Evolutionary conservation across 768 basidiomycete species (phyloP), one percentile per base, ranked within the genome.

Genomic region (Phylloporus arenicola): DNA sequence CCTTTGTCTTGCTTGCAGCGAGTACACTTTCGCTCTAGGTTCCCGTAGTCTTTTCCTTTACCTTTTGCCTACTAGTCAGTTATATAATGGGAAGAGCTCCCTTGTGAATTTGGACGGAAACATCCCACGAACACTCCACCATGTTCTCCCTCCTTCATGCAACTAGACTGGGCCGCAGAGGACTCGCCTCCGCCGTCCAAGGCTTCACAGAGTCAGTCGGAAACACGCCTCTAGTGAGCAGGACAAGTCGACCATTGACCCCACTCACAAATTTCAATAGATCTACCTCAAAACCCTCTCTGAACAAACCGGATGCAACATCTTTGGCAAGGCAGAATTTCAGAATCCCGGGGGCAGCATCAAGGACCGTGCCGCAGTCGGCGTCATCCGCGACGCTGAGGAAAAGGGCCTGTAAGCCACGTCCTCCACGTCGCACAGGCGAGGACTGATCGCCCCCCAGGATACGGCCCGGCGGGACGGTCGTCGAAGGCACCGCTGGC

Each of bases 331-430:
- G 67, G 92, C 96, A 17, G 96, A 99, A 70, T 94, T 96, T 64
- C 93, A 96, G 72, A 97, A 97, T 62, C 96, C 96, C 0, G 96
- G 96, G 6, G 95, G 95, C 35, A 93, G 90, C 55, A 91, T 99
- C 58, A 99, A 99, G 71, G 96, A 99, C 65, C 84, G 96, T 42
- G 96, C 96, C 34, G 96, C 95, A 2, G 77, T 96, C 14, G 92
- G 90, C 27, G 77, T 99, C 45, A 72, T 99, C 43, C 74, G 74
- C 46, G 86, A 93, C 64, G 95, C 95, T 4, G 95, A 98, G 70
- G 75, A 83, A 61, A 78, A 79, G 58, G 94, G 93, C 55, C 68
- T 73, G 92, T 88, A 16, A 42, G 47, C 57, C 65, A 85, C 78
- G 27, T 19, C 10, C 46, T 37, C 17, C 29, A 6, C 37, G 35